Conservation (phyloP, 208 protist genomes). For the Leishmania mexicana region DNA sequence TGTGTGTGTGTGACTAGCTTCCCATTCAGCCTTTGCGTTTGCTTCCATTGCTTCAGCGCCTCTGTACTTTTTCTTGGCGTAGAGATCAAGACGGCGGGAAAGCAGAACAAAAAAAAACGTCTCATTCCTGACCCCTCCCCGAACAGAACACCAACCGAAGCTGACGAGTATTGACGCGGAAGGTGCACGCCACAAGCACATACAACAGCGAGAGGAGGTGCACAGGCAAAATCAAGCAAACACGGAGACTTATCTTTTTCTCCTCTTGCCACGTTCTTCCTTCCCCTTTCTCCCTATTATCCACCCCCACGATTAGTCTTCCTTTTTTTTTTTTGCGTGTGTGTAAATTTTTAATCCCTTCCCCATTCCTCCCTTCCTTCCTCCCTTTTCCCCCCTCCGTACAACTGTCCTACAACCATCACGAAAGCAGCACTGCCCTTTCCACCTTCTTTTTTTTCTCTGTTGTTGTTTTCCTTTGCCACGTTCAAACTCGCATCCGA, state of each 20-base stretch:
- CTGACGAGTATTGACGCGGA: background rate
- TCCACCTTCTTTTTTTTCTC: background rate
- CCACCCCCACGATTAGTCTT: background rate
- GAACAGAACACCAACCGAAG: background rate
- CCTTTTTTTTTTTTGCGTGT: constrained; percentile 5
- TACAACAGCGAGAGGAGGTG: background rate
- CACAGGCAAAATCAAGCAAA: background rate
- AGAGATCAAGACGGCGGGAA: background rate
- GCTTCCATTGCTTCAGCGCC: constrained; percentile 5
- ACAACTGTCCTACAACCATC: background rate
- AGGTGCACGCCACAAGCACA: background rate
- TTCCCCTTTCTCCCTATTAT: background rate
- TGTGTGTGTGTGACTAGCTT: background rate
- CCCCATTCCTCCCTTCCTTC: background rate
- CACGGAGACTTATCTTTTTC: background rate
- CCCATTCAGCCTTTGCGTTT: background rate
- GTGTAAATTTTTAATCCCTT: constrained; percentile 3
- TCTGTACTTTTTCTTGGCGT: constrained; percentile 11
- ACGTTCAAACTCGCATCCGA: background rate
- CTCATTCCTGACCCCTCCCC: background rate
- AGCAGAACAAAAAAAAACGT: background rate
- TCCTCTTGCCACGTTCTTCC: background rate
- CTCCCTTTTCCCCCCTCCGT: background rate
- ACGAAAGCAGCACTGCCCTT: background rate
- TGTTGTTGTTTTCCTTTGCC: background rate